phyloP scores from a whole-genome alignment of 2,329 filamentous ascomycete species.

The Magnaporthiopsis incrustans region DNA sequence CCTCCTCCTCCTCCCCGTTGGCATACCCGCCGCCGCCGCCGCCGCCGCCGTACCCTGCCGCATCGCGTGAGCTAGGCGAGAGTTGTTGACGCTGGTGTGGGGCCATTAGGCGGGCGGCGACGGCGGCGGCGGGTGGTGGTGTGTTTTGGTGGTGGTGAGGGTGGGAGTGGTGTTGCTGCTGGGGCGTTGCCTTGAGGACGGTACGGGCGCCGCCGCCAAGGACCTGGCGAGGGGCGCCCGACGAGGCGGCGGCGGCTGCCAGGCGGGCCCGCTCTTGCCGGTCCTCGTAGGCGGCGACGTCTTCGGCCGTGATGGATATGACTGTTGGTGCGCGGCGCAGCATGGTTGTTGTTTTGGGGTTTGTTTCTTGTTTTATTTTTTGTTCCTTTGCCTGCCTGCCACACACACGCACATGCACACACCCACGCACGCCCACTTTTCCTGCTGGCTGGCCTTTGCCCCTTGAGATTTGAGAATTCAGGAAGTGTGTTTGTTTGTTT shows the following conservation, averaged over 20 bases:
- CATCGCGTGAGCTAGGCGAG: not conserved
- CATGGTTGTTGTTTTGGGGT: slow-evolving; percentile 16
- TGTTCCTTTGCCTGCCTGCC: not conserved
- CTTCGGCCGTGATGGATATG: slow-evolving; percentile 60
- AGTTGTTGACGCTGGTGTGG: slow-evolving; percentile 10
- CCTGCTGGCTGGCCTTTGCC: not conserved
- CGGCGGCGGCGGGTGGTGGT: not conserved
- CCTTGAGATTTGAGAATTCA: not conserved
- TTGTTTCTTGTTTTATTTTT: not conserved
- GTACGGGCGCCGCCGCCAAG: not conserved
- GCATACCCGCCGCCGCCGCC: slow-evolving; percentile 10
- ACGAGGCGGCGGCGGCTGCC: slow-evolving; percentile 3
- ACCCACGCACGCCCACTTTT: not conserved
- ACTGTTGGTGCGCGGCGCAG: slow-evolving; percentile 53
- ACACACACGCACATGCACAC: not conserved
- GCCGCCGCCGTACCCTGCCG: not conserved
- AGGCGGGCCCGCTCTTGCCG: slow-evolving; percentile 21
- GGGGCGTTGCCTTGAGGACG: not conserved
- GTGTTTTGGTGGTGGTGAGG: slow-evolving; percentile 1
- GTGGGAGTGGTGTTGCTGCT: not conserved
- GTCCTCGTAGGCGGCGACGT: slow-evolving; percentile 64
- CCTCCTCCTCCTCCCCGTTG: slow-evolving; percentile 9
- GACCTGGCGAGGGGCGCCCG: not conserved
- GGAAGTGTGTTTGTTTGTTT: not conserved
- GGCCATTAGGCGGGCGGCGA: not conserved